Evolutionary conservation across 352 stramenopile species (phyloP), one percentile per base, ranked within the genome.

Genomic region (Pythium dissotocum): DNA sequence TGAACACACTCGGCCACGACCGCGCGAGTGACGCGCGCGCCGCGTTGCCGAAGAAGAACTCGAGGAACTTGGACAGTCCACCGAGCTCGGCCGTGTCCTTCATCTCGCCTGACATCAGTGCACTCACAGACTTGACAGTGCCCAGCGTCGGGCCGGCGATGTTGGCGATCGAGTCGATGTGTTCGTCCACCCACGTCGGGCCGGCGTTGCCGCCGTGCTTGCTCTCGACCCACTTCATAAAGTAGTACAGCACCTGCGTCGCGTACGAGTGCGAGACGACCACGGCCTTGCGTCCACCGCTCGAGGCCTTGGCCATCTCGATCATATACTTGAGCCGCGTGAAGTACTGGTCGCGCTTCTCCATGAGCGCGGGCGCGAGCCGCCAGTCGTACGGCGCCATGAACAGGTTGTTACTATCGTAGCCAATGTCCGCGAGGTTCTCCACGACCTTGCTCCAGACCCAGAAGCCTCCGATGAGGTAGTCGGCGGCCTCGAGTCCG

Each of bases 201-300:
- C 95, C 94, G 38, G 83, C 91, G n/a, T 86, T 87, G 38, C 91
- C 91, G 36, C 90, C 92, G 7, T 87, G 79, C 8, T 89, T 61
- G 52, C 80, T 90, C 51, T 97, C 91, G 52, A 98, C 95, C 97
- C 97, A 99, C 57, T 97, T 86, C 60, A 98, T 89, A 67, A 99
- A 99, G 77, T 97, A 97, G 54, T 97, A 87, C n/a, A 95, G 79
- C 10, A 98, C 80, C 44, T 97, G 91, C 9, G 80, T 87, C 9
- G 92, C 95, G 77, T 98, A 98, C 54, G 89, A 98, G 75, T 99
- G 97, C 9, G 89, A 89, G 18, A 98, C 75, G 12, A 99, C 59
- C 51, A 98, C 89, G 30, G 97, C 94, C 66, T 98, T 98, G 54
- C 73, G 74, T 35, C 88, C 86, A 26, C 70, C 78, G 16, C 82